Evolutionary conservation across 1,284 basidiomycete species (phyloP).

Genomic region (Cerioporus squamosus): DNA sequence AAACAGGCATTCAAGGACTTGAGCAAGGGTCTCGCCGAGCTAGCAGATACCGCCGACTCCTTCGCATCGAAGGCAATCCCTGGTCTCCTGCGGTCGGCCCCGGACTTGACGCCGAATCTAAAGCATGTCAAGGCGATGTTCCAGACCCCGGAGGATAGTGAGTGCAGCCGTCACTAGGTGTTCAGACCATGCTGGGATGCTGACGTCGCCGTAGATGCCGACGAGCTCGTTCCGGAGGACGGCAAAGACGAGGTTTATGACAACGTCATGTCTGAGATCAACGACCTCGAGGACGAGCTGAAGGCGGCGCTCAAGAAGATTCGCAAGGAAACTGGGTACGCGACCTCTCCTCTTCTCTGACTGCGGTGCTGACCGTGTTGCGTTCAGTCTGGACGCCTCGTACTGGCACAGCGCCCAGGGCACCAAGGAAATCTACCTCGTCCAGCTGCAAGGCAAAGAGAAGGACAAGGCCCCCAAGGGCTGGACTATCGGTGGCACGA

Average conservation of each 20-base stretch:
- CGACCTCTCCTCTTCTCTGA: background rate
- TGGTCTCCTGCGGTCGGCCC: conserved; percentile 79
- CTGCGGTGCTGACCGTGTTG: background rate
- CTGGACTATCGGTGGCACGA: conserved; percentile 86
- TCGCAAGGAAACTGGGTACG: conserved; percentile 61
- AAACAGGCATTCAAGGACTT: conserved; percentile 85
- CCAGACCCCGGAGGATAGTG: conserved; percentile 67
- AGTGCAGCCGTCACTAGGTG: background rate
- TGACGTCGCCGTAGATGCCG: conserved; percentile 45
- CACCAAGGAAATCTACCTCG: conserved; percentile 89
- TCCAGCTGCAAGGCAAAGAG: conserved; percentile 63
- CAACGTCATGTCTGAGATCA: conserved; percentile 71
- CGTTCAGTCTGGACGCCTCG: conserved; percentile 52
- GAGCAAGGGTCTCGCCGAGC: conserved; percentile 64
- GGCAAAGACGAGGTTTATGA: conserved; percentile 91
- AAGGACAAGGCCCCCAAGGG: conserved; percentile 74
- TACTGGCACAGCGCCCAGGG: conserved; percentile 89
- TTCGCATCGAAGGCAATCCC: conserved; percentile 81
- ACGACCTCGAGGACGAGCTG: conserved; percentile 70
- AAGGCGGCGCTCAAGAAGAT: conserved; percentile 67
- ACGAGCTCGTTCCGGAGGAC: conserved; percentile 74
- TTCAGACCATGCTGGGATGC: background rate
- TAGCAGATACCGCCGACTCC: conserved; percentile 67
- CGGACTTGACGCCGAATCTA: conserved; percentile 74
- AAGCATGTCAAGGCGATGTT: conserved; percentile 80